These are phyloP conservation scores for Spathaspora sp. DNA, from an alignment of 1,139 yeast species.

Conservation along the genomic window DNA sequence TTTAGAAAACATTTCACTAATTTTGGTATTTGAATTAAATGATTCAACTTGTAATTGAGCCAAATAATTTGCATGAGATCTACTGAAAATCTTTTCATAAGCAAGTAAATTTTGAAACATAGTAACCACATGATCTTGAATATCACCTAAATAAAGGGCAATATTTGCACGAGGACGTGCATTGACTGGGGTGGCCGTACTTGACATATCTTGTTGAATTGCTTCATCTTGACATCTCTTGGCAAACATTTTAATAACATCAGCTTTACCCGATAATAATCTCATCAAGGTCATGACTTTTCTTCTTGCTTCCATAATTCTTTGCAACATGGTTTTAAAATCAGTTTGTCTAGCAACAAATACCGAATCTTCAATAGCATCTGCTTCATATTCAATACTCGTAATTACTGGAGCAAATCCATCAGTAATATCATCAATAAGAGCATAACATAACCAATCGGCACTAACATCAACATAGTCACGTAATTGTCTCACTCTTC, in stretches of 20 bases:
- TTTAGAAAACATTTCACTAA: slow-evolving; percentile 83
- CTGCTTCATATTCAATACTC: slow-evolving; percentile 84
- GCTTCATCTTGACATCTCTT: slow-evolving; percentile 84
- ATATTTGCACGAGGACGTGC: slow-evolving; percentile 81
- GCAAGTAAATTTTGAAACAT: slow-evolving; percentile 90
- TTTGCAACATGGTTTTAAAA: slow-evolving; percentile 66
- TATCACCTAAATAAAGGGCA: slow-evolving; percentile 90
- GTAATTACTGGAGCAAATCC: slow-evolving; percentile 87
- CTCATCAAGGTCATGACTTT: slow-evolving; percentile 91
- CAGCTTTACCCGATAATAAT: slow-evolving; percentile 90
- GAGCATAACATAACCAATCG: slow-evolving; percentile 91
- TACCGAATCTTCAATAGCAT: slow-evolving; percentile 77
- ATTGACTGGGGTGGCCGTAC: slow-evolving; percentile 11
- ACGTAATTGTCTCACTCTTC: slow-evolving; percentile 84
- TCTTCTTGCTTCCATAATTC: slow-evolving; percentile 83
- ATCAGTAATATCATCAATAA: slow-evolving; percentile 90
- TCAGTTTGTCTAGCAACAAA: slow-evolving; percentile 42
- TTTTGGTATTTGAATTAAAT: slow-evolving; percentile 78
- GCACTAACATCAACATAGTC: slow-evolving; percentile 84
- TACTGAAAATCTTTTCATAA: slow-evolving; percentile 87
- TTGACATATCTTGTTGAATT: slow-evolving; percentile 16
- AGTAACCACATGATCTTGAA: slow-evolving; percentile 94
- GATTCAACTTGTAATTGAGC: slow-evolving; percentile 95
- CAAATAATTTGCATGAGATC: slow-evolving; percentile 88
- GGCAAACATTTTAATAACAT: slow-evolving; percentile 95